These are phyloP conservation scores for Backusella psychrophila DNA, from an alignment of 192 early-diverging fungal species.

Conservation along the genomic window DNA sequence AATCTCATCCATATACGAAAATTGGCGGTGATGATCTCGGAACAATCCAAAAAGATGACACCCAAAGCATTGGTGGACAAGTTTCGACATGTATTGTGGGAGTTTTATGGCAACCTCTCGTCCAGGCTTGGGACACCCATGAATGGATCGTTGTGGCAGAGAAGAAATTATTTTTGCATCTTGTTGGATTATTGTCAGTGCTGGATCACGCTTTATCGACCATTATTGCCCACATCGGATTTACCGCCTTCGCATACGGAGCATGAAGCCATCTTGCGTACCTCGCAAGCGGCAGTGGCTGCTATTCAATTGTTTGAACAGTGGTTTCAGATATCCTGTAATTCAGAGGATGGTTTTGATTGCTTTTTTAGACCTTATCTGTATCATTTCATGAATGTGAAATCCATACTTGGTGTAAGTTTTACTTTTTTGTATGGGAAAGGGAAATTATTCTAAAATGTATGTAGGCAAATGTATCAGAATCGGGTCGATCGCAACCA, in stretches of 20 bases:
- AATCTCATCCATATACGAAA: constrained; percentile 1
- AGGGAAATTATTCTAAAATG: neutral
- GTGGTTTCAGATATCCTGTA: constrained; percentile 1
- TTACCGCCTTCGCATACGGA: neutral
- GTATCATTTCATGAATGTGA: constrained; percentile 27
- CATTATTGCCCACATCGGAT: neutral
- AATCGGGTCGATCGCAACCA: neutral
- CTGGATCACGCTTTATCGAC: constrained; percentile 21
- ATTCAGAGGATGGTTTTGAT: constrained; percentile 12
- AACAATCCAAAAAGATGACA: neutral
- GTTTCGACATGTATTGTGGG: neutral
- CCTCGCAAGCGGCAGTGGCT: constrained; percentile 16
- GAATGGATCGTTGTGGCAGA: neutral
- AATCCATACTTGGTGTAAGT: constrained; percentile 18
- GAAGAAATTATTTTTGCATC: constrained; percentile 15
- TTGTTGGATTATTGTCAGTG: constrained; percentile 21
- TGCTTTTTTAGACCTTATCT: constrained; percentile 34
- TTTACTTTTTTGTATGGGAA: neutral
- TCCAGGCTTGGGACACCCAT: neutral
- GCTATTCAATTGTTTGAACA: neutral
- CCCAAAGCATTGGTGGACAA: neutral
- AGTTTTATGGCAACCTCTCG: neutral
- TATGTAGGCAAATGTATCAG: constrained; percentile 14
- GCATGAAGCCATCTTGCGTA: constrained; percentile 1
- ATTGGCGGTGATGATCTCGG: neutral